Evolutionary conservation across 306 rosid genomes (phyloP), one percentile per base, ranked within the genome.

Genomic region (Trichosanthes truncata): DNA sequence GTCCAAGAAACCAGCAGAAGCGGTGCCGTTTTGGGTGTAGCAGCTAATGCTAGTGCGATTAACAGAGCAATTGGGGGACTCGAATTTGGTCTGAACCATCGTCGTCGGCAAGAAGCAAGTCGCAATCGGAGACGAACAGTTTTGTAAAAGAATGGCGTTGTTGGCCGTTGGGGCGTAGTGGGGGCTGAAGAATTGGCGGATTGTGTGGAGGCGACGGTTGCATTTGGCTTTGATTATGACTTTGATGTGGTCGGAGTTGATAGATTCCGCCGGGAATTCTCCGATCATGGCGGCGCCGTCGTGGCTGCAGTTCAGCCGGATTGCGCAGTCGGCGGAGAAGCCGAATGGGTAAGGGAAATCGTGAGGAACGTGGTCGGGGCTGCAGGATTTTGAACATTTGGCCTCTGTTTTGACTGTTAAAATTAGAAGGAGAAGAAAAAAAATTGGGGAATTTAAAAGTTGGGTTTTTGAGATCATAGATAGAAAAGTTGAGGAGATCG

Each of bases 261-360:
- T 57, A 0, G 76, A 45, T 18, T 87, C 60, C 9, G 93, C 84
- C 0, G 91, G 91, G 77, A 91, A 95, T 7, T 89, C 84, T 0
- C 93, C 90, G 80, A 95, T 76, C 80, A 57, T 29, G 82, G 83
- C 45, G 81, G 38, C 31, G 33, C 82, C 84, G 68, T 23, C 31
- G 23, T 75, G 29, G 23, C 67, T 81, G 83, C 97, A 95, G 78
- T 84, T 81, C 41, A 95, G 88, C 31, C 77, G 92, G 86, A 95
- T 89, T 78, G 26, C 18, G 78, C 97, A 95, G 69, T 82, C 94
- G 84, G 85, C 74, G 52, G 97, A 93, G 89, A 91, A 93, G 8
- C 99, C 99, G 23, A 95, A 88, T 0, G 97, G 97, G 82, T 86
- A 87, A 71, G 84, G 43, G 84, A 38, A 33, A 35, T 83, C 29